Conservation (phyloP, 1,139 yeast species). For the Lodderomyces jiufengensis region DNA sequence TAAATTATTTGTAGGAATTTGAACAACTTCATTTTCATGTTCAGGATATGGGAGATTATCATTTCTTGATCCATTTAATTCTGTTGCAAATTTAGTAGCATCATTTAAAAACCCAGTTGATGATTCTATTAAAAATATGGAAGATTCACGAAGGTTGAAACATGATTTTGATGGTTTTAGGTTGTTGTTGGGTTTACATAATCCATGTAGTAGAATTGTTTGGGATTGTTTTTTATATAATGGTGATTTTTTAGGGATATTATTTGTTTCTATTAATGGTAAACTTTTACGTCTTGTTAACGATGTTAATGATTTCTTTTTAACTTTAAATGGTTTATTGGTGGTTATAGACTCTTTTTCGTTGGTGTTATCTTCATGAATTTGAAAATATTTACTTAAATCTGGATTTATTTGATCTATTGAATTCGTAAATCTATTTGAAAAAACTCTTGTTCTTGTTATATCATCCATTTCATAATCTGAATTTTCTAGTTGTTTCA, state of each 20-base stretch:
- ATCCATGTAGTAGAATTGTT: conserved; percentile 15
- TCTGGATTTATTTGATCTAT: conserved; percentile 13
- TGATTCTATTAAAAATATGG: conserved; percentile 59
- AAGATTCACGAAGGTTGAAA: conserved; percentile 4
- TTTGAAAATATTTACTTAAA: conserved; percentile 24
- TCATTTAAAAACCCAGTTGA: conserved; percentile 64
- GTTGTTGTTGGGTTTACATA: conserved; percentile 42
- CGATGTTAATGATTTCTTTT: conserved; percentile 13
- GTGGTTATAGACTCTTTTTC: conserved; percentile 29
- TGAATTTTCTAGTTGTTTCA: conserved; percentile 19
- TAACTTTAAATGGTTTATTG: conserved; percentile 4
- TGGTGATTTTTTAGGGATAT: conserved; percentile 2
- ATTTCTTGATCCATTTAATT: conserved; percentile 60
- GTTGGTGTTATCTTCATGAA: conserved; percentile 24
- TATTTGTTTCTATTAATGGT: conserved; percentile 21
- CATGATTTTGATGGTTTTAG: conserved; percentile 8
- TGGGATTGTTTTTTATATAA: background rate
- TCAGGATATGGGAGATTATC: conserved; percentile 66
- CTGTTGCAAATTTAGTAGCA: conserved; percentile 76
- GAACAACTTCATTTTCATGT: conserved; percentile 56
- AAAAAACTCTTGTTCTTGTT: conserved; percentile 43
- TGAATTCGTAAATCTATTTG: conserved; percentile 30
- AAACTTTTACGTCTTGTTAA: conserved; percentile 16
- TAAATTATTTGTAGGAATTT: conserved; percentile 57
- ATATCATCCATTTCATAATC: conserved; percentile 46